Percentiles rank a stretch among this genome's conserved stretches.
These are phyloP conservation scores for Corylus avellana DNA, from an alignment of 306 rosid species.

Conservation along the genomic window DNA sequence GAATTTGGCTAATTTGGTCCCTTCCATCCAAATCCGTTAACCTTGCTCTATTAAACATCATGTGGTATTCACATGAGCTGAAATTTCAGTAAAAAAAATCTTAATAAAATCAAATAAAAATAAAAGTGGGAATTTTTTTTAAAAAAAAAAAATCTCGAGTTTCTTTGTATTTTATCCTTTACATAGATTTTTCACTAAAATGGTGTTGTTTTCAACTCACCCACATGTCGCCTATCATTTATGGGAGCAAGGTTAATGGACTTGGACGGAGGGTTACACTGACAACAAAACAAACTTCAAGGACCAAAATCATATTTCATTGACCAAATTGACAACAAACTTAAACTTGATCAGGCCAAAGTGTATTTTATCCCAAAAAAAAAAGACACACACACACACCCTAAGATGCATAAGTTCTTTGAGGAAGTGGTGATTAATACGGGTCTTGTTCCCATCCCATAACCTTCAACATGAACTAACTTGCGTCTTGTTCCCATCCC, in stretches of 20 bases:
- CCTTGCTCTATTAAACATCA: neutral
- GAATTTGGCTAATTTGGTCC: neutral
- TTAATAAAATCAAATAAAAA: too few species aligned
- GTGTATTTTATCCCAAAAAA: neutral
- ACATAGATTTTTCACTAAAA: too few species aligned
- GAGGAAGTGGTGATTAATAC: neutral
- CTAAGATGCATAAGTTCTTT: neutral
- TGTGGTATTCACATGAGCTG: neutral
- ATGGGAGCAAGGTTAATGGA: neutral
- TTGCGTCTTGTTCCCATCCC: neutral
- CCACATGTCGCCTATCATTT: neutral
- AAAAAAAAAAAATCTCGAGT: too few species aligned
- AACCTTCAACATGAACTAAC: neutral
- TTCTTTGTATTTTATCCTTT: too few species aligned
- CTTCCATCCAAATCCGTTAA: neutral
- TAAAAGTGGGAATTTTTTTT: too few species aligned
- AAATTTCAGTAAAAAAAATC: neutral
- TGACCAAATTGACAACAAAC: neutral
- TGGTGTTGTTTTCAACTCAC: neutral
- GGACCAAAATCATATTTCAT: neutral
- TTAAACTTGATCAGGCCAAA: neutral
- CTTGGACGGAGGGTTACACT: neutral
- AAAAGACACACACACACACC: neutral
- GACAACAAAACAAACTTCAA: neutral
- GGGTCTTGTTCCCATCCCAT: neutral